Base-by-base conservation (phyloP, 2,329 filamentous ascomycete genomes). In the Myriosclerotinia scirpicola region DNA sequence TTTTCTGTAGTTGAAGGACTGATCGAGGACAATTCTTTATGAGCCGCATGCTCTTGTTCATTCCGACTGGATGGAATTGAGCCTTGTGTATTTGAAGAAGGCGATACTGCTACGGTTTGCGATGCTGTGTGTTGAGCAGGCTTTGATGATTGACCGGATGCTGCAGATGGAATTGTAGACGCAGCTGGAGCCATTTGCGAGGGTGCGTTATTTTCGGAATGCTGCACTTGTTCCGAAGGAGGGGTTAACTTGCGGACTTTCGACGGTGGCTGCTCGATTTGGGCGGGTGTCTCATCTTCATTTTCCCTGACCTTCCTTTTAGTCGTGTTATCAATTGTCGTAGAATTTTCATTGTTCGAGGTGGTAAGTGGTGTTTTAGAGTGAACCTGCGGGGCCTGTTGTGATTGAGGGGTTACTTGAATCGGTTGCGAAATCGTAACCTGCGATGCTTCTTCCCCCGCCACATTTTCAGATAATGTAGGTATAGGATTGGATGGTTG, bases 231-330 rank as follows among this genome's bases (percentile, higher is more conserved):
- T 42, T 60, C 54, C 12, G 46, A 44, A 48, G 58, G 64, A 55
- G 56, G 58, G 44, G 58, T 63, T 22, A 66, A 64, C 8, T 44
- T 66, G 40, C 12, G 65, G 34, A 20, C 36, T 17, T 66, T 66
- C n/a, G 42, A 22, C 50, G 30, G 65, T 8, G 65, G 65, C 20
- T 55, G 65, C 40, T 48, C 48, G 3, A 34, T 20, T 15, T 40
- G n/a, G 22, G 40, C 44, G 12, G 44, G 6, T 22, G 52, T 46
- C 30, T 40, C 63, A 26, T 15, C 22, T 44, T n/a, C 52, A 38
- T 26, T 20, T 52, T n/a, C 48, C 17, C 58, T 38, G 4, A 14
- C 34, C 34, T 63, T 64, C 26, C 55, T 66, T 54, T 66, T 66
- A 4, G 55, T 6, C 12, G 46, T 66, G 15, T 9, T 52, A 2